Conservation (phyloP, 768 basidiomycete genomes). For the Zangia roseola region DNA sequence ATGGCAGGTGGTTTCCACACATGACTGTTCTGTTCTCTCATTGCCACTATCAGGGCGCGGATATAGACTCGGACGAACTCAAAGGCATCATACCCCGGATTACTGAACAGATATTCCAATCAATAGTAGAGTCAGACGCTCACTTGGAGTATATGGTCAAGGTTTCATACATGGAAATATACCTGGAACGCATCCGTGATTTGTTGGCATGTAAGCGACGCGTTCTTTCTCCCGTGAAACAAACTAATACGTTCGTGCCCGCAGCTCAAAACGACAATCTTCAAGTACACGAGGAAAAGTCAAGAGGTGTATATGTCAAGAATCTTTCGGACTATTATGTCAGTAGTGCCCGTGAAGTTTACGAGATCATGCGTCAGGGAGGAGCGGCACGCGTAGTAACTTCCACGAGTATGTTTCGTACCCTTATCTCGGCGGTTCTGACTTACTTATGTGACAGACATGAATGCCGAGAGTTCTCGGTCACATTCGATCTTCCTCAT, state of each 20-base stretch:
- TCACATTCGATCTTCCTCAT: constrained; percentile 99
- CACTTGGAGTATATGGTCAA: constrained; percentile 98
- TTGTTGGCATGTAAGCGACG: constrained; percentile 82
- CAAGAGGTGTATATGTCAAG: constrained; percentile 97
- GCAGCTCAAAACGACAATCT: constrained; percentile 96
- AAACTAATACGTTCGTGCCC: constrained; percentile 8
- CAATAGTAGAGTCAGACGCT: constrained; percentile 92
- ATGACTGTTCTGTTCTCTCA: constrained; percentile 8
- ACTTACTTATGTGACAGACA: constrained; percentile 55
- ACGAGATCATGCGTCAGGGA: constrained; percentile 98
- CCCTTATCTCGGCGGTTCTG: not conserved
- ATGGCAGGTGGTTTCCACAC: constrained; percentile 60
- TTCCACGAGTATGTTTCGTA: constrained; percentile 76
- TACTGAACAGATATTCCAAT: constrained; percentile 98
- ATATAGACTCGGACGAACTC: constrained; percentile 91
- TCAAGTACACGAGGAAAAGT: constrained; percentile 98
- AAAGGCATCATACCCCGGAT: constrained; percentile 98
- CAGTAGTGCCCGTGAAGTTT: constrained; percentile 91
- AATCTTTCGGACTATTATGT: constrained; percentile 98
- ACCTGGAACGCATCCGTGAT: constrained; percentile 94
- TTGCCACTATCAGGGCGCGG: constrained; percentile 68
- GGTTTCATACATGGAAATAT: constrained; percentile 99
- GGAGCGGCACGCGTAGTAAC: constrained; percentile 89
- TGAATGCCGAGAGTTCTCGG: constrained; percentile 99
- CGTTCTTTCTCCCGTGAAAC: not conserved